phyloP scores from a whole-genome alignment of 2,329 filamentous ascomycete genomes.

The Fusarium mexicanum region DNA sequence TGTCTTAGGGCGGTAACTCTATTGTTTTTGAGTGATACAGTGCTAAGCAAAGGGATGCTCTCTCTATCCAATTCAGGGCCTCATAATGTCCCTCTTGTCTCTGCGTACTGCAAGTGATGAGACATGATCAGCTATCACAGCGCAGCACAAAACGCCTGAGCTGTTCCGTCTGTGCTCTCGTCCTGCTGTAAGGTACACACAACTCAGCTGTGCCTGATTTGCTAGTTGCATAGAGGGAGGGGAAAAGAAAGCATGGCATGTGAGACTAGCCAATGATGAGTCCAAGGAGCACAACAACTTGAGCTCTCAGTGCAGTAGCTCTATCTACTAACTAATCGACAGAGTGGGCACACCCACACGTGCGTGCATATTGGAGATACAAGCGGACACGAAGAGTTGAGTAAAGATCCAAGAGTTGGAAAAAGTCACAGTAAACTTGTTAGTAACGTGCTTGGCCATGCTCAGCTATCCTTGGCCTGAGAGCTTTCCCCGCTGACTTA shows the following conservation, averaged over 20 bases:
- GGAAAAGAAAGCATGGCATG: conserved; percentile 19
- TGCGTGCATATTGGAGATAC: conserved; percentile 16
- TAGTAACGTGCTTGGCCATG: conserved; percentile 1
- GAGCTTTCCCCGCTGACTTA: background rate
- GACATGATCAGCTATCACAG: conserved; percentile 9
- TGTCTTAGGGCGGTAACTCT: conserved; percentile 15
- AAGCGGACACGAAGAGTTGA: background rate
- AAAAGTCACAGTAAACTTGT: background rate
- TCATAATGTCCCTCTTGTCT: background rate
- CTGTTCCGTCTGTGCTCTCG: conserved; percentile 29
- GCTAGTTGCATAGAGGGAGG: conserved; percentile 10
- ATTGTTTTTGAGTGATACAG: background rate
- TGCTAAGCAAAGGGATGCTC: background rate
- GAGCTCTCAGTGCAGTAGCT: conserved; percentile 29
- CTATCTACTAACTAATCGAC: conserved; percentile 17
- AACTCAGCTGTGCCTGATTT: conserved; percentile 29
- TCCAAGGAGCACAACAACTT: background rate
- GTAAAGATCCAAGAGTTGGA: background rate
- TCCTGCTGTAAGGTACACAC: conserved; percentile 34
- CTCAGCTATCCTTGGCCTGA: conserved; percentile 7
- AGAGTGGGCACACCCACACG: conserved; percentile 18
- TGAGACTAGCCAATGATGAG: conserved; percentile 5
- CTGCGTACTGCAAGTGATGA: background rate
- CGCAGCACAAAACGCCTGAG: conserved; percentile 4
- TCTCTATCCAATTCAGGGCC: background rate